These are phyloP conservation scores for Scheffersomyces ergatensis DNA, from an alignment of 805 yeast species.

Conservation along the genomic window DNA sequence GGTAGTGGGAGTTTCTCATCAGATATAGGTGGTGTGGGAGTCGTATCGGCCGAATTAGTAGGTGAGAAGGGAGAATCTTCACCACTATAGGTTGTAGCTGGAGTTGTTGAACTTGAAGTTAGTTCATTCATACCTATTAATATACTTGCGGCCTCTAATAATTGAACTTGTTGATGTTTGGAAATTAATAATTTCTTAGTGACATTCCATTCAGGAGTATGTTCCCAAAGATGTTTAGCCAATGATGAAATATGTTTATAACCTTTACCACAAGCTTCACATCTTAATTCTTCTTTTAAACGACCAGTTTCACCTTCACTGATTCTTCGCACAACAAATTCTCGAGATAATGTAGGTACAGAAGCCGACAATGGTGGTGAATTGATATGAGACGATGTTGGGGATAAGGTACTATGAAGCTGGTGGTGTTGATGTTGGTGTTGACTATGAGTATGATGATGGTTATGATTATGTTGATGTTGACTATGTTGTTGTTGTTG, in stretches of 20 bases:
- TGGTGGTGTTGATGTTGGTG: constrained; percentile 4
- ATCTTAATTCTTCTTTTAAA: constrained; percentile 76
- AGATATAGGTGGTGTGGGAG: constrained; percentile 12
- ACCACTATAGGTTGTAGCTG: not conserved
- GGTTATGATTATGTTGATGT: constrained; percentile 3
- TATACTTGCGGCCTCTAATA: constrained; percentile 75
- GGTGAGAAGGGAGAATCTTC: constrained; percentile 12
- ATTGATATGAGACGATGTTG: not conserved
- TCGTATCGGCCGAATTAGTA: constrained; percentile 7
- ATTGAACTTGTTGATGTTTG: constrained; percentile 87
- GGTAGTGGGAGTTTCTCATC: not conserved
- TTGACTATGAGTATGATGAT: constrained; percentile 3
- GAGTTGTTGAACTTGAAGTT: not conserved
- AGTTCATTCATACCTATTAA: constrained; percentile 68
- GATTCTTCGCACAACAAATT: constrained; percentile 78
- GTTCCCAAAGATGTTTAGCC: constrained; percentile 91
- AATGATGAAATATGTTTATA: constrained; percentile 85
- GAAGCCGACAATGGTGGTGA: constrained; percentile 17
- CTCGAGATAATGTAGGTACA: constrained; percentile 51
- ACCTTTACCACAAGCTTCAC: constrained; percentile 91
- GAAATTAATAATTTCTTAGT: constrained; percentile 77
- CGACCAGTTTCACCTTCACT: constrained; percentile 87
- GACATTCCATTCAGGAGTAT: constrained; percentile 90
- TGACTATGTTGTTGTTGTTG: constrained; percentile 4
- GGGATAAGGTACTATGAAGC: not conserved